Base-by-base conservation (phyloP, 352 stramenopile species). In the Phytopythium boreale region DNA sequence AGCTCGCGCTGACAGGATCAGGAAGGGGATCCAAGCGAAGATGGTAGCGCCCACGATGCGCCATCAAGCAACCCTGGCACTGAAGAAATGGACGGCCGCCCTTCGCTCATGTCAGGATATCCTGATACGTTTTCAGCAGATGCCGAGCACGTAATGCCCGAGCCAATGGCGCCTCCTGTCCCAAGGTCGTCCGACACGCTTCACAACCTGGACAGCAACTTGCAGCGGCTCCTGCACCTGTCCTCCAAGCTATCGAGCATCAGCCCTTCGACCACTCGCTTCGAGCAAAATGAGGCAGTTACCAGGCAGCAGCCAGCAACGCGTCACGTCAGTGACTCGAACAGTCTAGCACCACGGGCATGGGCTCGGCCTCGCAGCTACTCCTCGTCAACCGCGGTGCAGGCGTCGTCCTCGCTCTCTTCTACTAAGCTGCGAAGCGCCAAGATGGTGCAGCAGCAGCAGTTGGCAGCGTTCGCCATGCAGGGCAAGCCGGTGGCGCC, bases 401-500 rank as follows among this genome's bases (percentile, higher is more conserved):
- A 27, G 3, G 20, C 53, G 10, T 24, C 53, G 36, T n/a, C 53
- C 2, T 51, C 55, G n/a, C 10, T 31, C 4, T 20, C 24, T 10
- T 37, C n/a, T 29, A 59, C 34, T 11, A 49, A 50, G 43, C 55
- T 83, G 12, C 72, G 75, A 22, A 83, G 75, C 44, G 75, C 75
- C 10, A 72, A 83, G 31, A 74, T 83, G 66, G 56, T 83, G 50
- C 68, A 68, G 27, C 63, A 75, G 37, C 75, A 80, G 20, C 60
- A 71, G 20, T 36, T 77, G 7, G 65, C 56, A 27, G 12, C 29
- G 9, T 43, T 52, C 4, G 51, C 15, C 4, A 20, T 31, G 11
- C 56, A 59, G 12, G 34, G 34, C 1, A 15, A 27, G 34, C 12
- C 26, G 26, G 34, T 37, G 41, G 36, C 53, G 4, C 20, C 26